Evolutionary conservation across 176 grass and related monocot genomes (phyloP).

Genomic region (Ensete ventricosum): DNA sequence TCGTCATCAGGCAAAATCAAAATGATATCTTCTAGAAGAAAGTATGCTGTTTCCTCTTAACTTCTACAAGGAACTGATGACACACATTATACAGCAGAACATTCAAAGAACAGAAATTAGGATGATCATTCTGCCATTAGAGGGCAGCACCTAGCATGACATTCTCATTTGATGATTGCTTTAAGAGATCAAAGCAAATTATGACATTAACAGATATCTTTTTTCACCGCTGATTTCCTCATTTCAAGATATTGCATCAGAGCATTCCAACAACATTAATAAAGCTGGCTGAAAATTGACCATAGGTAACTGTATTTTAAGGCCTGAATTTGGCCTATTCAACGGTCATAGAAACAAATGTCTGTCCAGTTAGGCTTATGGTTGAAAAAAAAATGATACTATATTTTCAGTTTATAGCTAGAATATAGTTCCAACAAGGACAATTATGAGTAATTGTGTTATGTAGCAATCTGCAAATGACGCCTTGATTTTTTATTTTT

Average conservation of each 20-base stretch:
- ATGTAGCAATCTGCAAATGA: background rate
- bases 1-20: too few species aligned
- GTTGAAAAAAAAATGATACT: too few species aligned
- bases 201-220: background rate
- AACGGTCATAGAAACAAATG: background rate
- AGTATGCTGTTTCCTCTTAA: too few species aligned
- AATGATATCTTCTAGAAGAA: too few species aligned
- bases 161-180: background rate
- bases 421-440: background rate
- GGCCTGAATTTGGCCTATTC: background rate
- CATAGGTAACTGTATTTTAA: background rate
- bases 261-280: background rate
- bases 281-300: background rate
- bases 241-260: background rate
- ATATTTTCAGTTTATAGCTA: background rate
- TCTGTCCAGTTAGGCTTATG: background rate
- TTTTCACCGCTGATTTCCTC: background rate
- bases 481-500: too few species aligned
- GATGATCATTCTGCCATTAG: background rate
- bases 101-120: background rate
- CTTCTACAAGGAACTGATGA: too few species aligned
- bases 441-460: background rate
- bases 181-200: background rate
- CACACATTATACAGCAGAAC: too few species aligned
- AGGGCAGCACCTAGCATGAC: background rate